Conservation (phyloP, 805 yeast species). For the Scheffersomyces spartinae region DNA sequence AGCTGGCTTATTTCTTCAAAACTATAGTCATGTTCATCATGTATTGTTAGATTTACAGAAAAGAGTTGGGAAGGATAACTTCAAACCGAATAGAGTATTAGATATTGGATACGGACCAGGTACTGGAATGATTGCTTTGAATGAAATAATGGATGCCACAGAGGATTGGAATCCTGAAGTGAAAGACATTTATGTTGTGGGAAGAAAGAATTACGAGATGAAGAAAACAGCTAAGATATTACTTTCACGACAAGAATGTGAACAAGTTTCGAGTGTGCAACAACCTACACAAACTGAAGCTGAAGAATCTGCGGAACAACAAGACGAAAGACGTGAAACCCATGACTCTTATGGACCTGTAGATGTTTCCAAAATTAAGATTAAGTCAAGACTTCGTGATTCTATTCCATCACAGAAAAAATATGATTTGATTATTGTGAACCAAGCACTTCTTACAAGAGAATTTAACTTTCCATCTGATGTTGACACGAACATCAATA, state of each 20-base stretch:
- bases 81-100: slow-evolving; percentile 56
- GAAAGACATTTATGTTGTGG: slow-evolving; percentile 65
- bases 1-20: slow-evolving; percentile 70
- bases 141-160: slow-evolving; percentile 76
- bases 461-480: slow-evolving; percentile 55
- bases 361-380: slow-evolving; percentile 41
- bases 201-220: slow-evolving; percentile 52
- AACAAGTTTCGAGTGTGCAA: slow-evolving; percentile 15
- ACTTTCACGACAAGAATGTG: slow-evolving; percentile 57
- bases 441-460: slow-evolving; percentile 61
- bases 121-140: slow-evolving; percentile 79
- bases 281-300: slow-evolving; percentile 5
- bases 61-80: slow-evolving; percentile 38
- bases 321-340: slow-evolving; percentile 2
- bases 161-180: slow-evolving; percentile 44
- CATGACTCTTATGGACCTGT: slow-evolving; percentile 32
- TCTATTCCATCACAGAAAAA: slow-evolving; percentile 38
- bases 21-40: slow-evolving; percentile 59
- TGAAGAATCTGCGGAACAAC: slow-evolving; percentile 5
- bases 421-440: slow-evolving; percentile 76
- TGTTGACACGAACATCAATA: slow-evolving; percentile 56
- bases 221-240: slow-evolving; percentile 67
- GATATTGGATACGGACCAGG: slow-evolving; percentile 90
- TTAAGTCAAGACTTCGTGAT: slow-evolving; percentile 44
- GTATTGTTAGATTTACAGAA: slow-evolving; percentile 54